Evolutionary conservation across 1,284 basidiomycete genomes (phyloP), one percentile per base, ranked within the genome.

Genomic region (Cutaneotrichosporon arboriforme): DNA sequence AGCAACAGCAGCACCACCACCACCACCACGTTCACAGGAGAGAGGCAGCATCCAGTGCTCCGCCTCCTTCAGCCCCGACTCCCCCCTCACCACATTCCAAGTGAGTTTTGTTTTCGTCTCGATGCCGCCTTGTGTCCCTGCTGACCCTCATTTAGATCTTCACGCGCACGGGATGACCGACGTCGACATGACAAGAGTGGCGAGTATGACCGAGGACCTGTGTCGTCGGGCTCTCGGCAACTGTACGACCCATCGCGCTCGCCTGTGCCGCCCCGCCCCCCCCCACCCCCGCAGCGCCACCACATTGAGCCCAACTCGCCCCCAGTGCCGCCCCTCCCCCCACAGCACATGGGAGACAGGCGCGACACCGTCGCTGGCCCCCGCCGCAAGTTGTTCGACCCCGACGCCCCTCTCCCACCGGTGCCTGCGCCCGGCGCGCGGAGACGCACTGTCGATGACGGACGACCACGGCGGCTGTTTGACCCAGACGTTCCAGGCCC

Each of bases 191-290:
- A 55, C 23, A 36, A 42, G 37, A n/a, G 17, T 14, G 55, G 46
- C 41, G 59, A 60, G n/a, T 60, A 43, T 49, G 55, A 60, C 37
- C 55, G 59, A 9, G 59, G 59, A 31, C 55, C 51, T 5, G 17
- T 44, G 12, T 35, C 42, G 1, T 23, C 51, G 4, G 20, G 35
- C 4, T 37, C 57, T 4, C 40, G 48, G 21, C 59, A 60, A 44
- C 53, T 60, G 21, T 60, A 54, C 34, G 33, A 43, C 15, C 52
- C 52, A 4, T 48, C 47, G 7, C 23, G 21, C 10, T 45, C 43
- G 21, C 52, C 47, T 7, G 35, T 38, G n/a, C 14, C 35, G 20
- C 42, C 34, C 13, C 39, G 41, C 41, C 31, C 18, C 36, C 34
- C 17, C 23, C 26, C 12, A 33, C 33, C 12, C 22, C 50, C 12